phyloP scores from a whole-genome alignment of 192 early-diverging fungal species.

The Helicostylum pulchrum region DNA sequence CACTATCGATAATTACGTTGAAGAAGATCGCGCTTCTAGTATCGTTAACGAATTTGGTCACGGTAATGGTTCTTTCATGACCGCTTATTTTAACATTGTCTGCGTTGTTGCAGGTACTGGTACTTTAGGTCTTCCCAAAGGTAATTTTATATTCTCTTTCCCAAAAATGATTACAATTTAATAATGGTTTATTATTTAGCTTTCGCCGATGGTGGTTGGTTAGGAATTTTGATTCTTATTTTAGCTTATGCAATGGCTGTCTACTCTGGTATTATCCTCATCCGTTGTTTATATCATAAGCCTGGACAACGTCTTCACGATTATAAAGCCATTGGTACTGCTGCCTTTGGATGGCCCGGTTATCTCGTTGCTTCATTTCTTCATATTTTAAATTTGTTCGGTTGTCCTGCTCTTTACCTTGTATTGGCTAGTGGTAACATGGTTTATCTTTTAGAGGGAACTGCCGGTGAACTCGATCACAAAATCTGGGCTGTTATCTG shows the following conservation, averaged over 20 bases:
- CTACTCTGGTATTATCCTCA: constrained; percentile 72
- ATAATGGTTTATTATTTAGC: constrained; percentile 26
- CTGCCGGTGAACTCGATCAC: constrained; percentile 21
- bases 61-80: constrained; percentile 23
- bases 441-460: constrained; percentile 49
- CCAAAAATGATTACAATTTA: too few relatives aligned
- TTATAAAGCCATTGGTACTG: constrained; percentile 67
- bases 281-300: constrained; percentile 76
- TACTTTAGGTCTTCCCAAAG: constrained; percentile 79
- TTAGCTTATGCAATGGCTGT: constrained; percentile 66
- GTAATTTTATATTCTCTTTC: too few relatives aligned
- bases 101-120: constrained; percentile 75
- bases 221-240: constrained; percentile 62
- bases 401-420: constrained; percentile 67
- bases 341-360: constrained; percentile 73
- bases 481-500: constrained; percentile 65
- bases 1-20: constrained; percentile 17
- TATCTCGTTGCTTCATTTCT: constrained; percentile 58
- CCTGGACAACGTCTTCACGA: constrained; percentile 42
- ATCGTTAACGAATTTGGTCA: constrained; percentile 18
- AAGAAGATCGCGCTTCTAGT: constrained; percentile 14
- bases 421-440: constrained; percentile 76
- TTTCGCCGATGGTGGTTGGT: constrained; percentile 73
- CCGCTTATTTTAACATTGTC: constrained; percentile 30
- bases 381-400: constrained; percentile 65